Conservation (phyloP, 495 filamentous ascomycete genomes). For the Saxispiralis lemnorum region DNA sequence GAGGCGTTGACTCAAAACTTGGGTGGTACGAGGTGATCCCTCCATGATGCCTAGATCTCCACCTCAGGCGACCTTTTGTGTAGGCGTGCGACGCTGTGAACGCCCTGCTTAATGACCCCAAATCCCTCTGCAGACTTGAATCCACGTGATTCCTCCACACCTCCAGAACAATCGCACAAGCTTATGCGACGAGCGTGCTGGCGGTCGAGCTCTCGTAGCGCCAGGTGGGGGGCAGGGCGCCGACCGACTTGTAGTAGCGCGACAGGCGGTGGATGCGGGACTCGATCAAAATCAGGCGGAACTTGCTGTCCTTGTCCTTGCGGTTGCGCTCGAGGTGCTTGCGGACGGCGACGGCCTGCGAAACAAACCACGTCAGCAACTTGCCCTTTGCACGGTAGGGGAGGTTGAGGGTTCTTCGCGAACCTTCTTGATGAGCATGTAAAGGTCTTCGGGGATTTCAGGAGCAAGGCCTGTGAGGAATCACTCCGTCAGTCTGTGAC, state of each 20-base stretch:
- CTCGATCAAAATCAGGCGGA: constrained; percentile 99
- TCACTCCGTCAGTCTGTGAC: constrained; percentile 95
- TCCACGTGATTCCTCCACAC: neutral
- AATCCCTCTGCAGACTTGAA: neutral
- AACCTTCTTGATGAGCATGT: constrained; percentile 99
- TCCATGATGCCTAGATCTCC: too few species aligned
- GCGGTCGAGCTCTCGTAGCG: constrained; percentile 53
- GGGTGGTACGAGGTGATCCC: too few species aligned
- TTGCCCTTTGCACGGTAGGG: too few species aligned
- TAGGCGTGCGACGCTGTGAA: too few species aligned
- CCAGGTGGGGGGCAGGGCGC: constrained; percentile 95
- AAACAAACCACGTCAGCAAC: neutral
- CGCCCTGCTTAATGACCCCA: neutral
- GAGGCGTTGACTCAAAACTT: too few species aligned
- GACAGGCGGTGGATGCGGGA: constrained; percentile 98
- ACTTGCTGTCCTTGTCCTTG: constrained; percentile 99
- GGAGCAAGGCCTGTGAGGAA: constrained; percentile 76
- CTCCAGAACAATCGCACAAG: too few species aligned
- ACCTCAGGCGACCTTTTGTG: too few species aligned
- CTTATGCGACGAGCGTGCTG: constrained; percentile 42
- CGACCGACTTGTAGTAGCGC: constrained; percentile 96
- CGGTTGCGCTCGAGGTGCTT: constrained; percentile 99
- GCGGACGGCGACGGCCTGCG: constrained; percentile 85
- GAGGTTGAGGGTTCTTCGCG: neutral
- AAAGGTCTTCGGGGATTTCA: constrained; percentile 92